Conservation (phyloP, 192 early-diverging fungal species). For the Coemansia brasiliensis region DNA sequence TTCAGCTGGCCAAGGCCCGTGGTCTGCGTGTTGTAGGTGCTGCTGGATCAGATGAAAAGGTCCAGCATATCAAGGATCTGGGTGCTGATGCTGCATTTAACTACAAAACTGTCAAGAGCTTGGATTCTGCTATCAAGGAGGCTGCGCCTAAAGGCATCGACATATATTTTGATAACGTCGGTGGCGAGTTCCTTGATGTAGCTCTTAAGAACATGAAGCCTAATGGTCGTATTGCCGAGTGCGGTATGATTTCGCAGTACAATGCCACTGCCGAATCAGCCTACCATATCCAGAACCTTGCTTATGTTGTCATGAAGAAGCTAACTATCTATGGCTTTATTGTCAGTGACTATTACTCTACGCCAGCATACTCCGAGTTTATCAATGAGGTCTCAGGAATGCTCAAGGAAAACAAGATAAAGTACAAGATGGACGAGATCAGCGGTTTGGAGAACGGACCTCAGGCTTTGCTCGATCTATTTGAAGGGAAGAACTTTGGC, state of each 20-base stretch:
- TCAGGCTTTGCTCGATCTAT: conserved; percentile 62
- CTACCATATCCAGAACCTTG: conserved; percentile 63
- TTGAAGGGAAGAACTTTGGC: conserved; percentile 71
- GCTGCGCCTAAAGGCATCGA: conserved; percentile 80
- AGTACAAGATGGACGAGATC: conserved; percentile 58
- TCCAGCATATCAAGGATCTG: conserved; percentile 63
- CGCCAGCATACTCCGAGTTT: conserved; percentile 56
- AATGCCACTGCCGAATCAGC: conserved; percentile 54
- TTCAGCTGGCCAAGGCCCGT: conserved; percentile 74
- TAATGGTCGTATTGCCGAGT: conserved; percentile 67
- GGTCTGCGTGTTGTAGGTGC: conserved; percentile 84
- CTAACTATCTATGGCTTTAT: conserved; percentile 70
- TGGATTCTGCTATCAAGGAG: conserved; percentile 56
- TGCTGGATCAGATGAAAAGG: conserved; percentile 84
- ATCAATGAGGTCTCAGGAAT: conserved; percentile 58
- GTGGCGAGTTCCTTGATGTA: conserved; percentile 77
- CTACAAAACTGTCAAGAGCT: conserved; percentile 77
- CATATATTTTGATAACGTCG: conserved; percentile 85
- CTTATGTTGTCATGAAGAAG: conserved; percentile 57
- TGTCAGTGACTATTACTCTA: conserved; percentile 54
- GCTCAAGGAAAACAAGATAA: conserved; percentile 63
- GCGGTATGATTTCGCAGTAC: conserved; percentile 80
- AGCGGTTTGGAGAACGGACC: conserved; percentile 70
- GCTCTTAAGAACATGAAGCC: conserved; percentile 63
- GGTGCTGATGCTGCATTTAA: conserved; percentile 88